Evolutionary conservation across 306 rosid genomes (phyloP).

Genomic region (Fagus crenata): DNA sequence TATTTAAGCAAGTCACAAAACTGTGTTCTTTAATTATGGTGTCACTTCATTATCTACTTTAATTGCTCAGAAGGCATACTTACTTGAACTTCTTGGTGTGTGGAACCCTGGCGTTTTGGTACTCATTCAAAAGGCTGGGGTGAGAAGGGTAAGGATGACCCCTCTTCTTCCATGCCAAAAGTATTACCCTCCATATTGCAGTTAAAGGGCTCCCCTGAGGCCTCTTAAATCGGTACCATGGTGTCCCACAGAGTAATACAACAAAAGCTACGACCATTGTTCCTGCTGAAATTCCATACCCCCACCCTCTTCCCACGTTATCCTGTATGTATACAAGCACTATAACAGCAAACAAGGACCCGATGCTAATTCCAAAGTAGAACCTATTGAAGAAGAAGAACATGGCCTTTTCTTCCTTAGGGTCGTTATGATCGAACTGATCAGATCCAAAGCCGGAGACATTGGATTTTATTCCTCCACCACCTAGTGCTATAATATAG

Average conservation of each 20-base stretch:
- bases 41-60: background rate
- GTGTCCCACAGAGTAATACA: constrained; percentile 63
- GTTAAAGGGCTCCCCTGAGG: constrained; percentile 89
- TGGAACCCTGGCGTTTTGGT: constrained; percentile 56
- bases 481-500: constrained; percentile 70
- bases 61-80: constrained; percentile 7
- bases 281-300: constrained; percentile 89
- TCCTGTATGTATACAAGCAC: constrained; percentile 89
- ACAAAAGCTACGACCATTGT: constrained; percentile 56
- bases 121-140: constrained; percentile 63
- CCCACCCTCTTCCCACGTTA: constrained; percentile 78
- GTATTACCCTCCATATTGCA: constrained; percentile 72
- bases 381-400: constrained; percentile 93
- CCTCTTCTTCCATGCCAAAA: constrained; percentile 89
- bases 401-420: constrained; percentile 81
- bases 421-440: constrained; percentile 64
- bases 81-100: constrained; percentile 70
- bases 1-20: too few relatives aligned
- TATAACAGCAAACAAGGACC: constrained; percentile 73
- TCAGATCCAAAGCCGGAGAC: constrained; percentile 90
- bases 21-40: background rate
- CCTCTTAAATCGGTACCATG: constrained; percentile 61
- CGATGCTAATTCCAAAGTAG: constrained; percentile 77
- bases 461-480: constrained; percentile 91
- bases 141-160: constrained; percentile 49